phyloP scores from a whole-genome alignment of 257 asterid species.

The Anisodus acutangulus region DNA sequence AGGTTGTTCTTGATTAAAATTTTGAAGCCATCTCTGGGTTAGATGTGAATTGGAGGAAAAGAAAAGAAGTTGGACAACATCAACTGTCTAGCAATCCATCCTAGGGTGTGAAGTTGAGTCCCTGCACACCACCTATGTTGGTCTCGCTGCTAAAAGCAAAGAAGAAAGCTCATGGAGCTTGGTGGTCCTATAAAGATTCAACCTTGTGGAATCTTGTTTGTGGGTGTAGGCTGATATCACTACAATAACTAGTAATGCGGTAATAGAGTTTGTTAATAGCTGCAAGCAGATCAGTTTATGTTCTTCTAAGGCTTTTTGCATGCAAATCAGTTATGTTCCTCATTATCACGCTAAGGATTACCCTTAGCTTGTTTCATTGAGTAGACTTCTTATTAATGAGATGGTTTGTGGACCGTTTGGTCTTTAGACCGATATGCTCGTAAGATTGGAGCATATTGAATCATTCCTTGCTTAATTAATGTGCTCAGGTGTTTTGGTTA shows the following conservation, averaged over 20 bases:
- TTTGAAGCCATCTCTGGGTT: too few species aligned
- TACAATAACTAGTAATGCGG: neutral
- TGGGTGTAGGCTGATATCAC: slow-evolving; percentile 21
- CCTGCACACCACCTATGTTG: too few species aligned
- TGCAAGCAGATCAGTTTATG: slow-evolving; percentile 9
- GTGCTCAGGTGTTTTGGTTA: slow-evolving; percentile 9
- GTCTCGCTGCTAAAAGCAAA: neutral
- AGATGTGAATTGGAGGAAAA: too few species aligned
- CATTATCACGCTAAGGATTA: slow-evolving; percentile 16
- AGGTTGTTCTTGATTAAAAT: too few species aligned
- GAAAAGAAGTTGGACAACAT: too few species aligned
- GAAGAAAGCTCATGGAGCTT: neutral
- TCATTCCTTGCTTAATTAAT: neutral
- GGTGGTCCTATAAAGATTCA: neutral
- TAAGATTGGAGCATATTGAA: neutral
- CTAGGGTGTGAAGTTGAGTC: too few species aligned
- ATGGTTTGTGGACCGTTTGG: neutral
- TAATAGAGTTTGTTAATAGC: neutral
- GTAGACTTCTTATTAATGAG: slow-evolving; percentile 4
- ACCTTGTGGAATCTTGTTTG: slow-evolving; percentile 8
- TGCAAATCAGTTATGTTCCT: slow-evolving; percentile 9
- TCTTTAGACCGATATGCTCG: neutral
- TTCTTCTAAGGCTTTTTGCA: slow-evolving; percentile 13
- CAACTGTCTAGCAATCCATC: too few species aligned
- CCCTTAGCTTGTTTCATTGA: neutral